Evolutionary conservation across 495 filamentous ascomycete species (phyloP), one percentile per base, ranked within the genome.

Genomic region (Hapsidospora chrysogenum): DNA sequence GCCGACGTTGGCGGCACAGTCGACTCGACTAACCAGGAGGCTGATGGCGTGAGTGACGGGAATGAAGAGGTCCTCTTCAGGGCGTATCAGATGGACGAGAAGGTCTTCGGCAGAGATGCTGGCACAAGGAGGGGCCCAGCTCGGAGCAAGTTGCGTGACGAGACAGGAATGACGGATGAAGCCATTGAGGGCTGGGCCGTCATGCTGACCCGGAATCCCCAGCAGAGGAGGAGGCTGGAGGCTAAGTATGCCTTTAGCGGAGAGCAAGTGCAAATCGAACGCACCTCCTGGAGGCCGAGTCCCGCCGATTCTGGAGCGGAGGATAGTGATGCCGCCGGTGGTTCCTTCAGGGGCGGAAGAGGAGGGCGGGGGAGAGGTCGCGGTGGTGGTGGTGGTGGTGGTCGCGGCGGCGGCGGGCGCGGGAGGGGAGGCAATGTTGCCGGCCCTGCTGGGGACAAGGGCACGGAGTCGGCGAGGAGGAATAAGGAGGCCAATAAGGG

Each of bases 181-280:
- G 78, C 75, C 5, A 80, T 97, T 29, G 89, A 97, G 51, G 89
- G 89, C 10, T 97, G 85, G 85, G 81, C 66, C 2, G 54, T 93
- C 17, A 93, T 96, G 83, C 49, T 93, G 2, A 49, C 51, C 5
- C 61, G 86, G 17, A 78, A 92, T 45, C 68, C 74, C n/a, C 63
- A 66, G 41, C 61, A 74, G 31, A 51, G 75, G 48, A 60, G 68
- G 39, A 61, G 64, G 42, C 50, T 95, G 30, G 79, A 86, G 56
- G 61, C 61, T 35, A 71, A 65, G 46, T 77, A 77, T 43, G 58
- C 66, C 42, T 74, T 70, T 35, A 51, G 56, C 17, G 77, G 72
- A 1, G 54, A 57, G 33, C 82, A 92, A 51, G 57, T 48, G 1
- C 64, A 68, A 33, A 34, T 92, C 4, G 59, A 56, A 17, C 47